These are phyloP conservation scores for Penstemon barbatus DNA, from an alignment of 257 asterid species.

Conservation along the genomic window DNA sequence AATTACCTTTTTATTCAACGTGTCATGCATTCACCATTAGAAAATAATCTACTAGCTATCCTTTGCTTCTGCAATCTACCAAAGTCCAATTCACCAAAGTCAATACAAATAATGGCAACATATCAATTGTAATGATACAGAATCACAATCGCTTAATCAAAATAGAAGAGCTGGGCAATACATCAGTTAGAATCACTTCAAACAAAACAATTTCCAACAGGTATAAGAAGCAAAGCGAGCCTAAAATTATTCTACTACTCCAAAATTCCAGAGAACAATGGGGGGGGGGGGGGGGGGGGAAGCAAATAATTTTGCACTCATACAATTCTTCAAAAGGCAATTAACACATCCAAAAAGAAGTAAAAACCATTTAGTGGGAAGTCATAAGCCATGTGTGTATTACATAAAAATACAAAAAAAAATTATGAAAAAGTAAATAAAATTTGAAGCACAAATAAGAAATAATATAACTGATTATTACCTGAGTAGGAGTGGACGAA, in stretches of 20 bases:
- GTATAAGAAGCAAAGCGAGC: conserved; percentile 14
- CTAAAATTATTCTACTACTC: conserved; percentile 12
- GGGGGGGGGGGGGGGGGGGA: background rate
- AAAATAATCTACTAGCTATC: background rate
- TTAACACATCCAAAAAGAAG: background rate
- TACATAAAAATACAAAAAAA: conserved; percentile 17
- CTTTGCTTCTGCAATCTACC: conserved; percentile 7
- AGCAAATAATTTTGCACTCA: conserved; percentile 5
- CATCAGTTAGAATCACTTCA: conserved; percentile 13
- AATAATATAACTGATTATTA: background rate
- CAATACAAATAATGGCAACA: background rate
- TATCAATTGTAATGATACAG: conserved; percentile 17
- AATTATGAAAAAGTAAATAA: too few relatives aligned
- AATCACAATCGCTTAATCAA: conserved; percentile 5
- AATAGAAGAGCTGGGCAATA: background rate
- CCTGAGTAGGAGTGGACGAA: conserved; percentile 27
- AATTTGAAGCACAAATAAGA: background rate
- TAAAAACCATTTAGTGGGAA: background rate
- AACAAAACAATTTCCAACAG: conserved; percentile 4
- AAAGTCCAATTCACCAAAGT: background rate
- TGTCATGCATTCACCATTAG: conserved; percentile 7
- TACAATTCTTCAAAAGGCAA: background rate
- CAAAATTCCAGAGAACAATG: conserved; percentile 4
- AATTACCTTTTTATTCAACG: conserved; percentile 20
- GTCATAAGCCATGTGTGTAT: background rate